A percentile compares a stretch with the other conserved stretches of the same genome.
Conservation (phyloP, 306 rosid species). For the Pachyrhizus erosus region DNA sequence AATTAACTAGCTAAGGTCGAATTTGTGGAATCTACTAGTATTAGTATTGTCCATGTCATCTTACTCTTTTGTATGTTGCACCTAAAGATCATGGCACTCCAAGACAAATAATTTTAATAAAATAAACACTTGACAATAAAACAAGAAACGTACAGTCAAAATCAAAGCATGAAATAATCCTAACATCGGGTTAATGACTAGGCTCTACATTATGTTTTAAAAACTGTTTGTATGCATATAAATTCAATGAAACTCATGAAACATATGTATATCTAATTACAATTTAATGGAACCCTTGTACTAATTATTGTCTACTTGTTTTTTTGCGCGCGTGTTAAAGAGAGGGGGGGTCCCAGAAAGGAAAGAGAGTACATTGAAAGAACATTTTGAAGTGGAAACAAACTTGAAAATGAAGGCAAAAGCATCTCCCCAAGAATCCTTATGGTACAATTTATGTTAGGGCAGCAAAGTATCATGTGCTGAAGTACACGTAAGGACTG, state of each 20-base stretch:
- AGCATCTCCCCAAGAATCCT: slow-evolving; percentile 49
- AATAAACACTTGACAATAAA: slow-evolving; percentile 4
- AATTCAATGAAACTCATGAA: neutral
- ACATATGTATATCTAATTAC: neutral
- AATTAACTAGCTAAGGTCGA: slow-evolving; percentile 13
- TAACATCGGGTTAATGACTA: neutral
- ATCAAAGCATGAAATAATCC: slow-evolving; percentile 26
- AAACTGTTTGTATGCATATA: neutral
- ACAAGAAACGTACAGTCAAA: slow-evolving; percentile 10
- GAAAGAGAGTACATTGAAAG: slow-evolving; percentile 38
- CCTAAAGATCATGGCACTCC: slow-evolving; percentile 23
- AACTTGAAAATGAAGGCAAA: slow-evolving; percentile 59
- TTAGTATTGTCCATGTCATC: slow-evolving; percentile 21
- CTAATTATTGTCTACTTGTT: neutral
- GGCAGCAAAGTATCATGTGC: slow-evolving; percentile 60
- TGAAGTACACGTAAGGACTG: slow-evolving; percentile 37
- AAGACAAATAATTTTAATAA: neutral
- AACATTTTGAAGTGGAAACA: slow-evolving; percentile 48
- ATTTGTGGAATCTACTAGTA: neutral
- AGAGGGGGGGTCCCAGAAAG: neutral
- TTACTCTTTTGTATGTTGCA: neutral
- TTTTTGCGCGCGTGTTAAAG: neutral
- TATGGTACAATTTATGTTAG: slow-evolving; percentile 47
- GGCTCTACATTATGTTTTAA: neutral
- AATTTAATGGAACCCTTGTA: neutral